Base-by-base conservation (phyloP, 2,329 filamentous ascomycete genomes). In the Fusarium sp. region DNA sequence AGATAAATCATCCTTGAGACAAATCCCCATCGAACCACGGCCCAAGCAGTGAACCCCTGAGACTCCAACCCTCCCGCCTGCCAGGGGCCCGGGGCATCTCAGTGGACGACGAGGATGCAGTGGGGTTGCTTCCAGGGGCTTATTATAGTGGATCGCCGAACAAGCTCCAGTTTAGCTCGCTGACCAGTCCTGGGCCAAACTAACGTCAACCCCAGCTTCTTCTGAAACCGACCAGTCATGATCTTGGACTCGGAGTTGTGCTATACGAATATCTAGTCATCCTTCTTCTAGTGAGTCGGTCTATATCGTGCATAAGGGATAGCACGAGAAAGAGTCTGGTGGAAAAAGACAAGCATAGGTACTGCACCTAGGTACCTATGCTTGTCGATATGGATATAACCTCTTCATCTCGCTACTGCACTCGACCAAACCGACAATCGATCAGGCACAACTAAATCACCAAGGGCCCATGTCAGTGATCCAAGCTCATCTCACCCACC, bases 161-260 rank as follows among this genome's bases (percentile, higher is more conserved):
- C 61, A 55, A 54, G 50, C 58, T 44, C 19, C 19, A 19, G 29
- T 31, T 31, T 31, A 10, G 29, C 29, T 54, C 43, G 55, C 49
- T 64, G 61, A 44, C 61, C 61, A 65, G 51, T 65, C 58, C 42
- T 13, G 34, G 43, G 42, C 39, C 62, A 40, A 52, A 48, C 48
- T 39, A 58, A 44, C 39, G 43, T 49, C 62, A 47, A 65, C 67
- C 67, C 67, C 59, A 69, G 61, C 56, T 65, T 62, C 43, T 55
- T 69, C 67, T 69, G 67, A 69, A 69, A 69, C 67, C 54, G 46
- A 42, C 54, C 40, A 48, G 42, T 43, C 13, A 19, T 19, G 19
- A 19, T 19, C 19, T 19, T 19, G 19, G 19, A 19, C 19, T 19
- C 19, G 19, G 19, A 19, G 19, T 19, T 19, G 19, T 19, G 19